Evolutionary conservation across 257 asterid genomes (phyloP).

Genomic region (Coffea eugenioides): DNA sequence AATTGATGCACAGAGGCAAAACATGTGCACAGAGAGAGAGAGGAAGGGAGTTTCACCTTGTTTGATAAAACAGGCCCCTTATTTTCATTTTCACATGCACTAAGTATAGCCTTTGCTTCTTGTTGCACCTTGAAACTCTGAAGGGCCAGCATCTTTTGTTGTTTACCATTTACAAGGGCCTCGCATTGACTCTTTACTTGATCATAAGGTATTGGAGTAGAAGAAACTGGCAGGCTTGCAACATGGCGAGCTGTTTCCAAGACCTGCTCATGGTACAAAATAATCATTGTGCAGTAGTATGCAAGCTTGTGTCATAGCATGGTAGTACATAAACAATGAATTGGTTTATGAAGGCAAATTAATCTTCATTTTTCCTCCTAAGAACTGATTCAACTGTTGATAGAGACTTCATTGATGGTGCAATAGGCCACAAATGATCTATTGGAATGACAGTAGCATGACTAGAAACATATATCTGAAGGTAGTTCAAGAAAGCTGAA

Average conservation of each 20-base stretch:
- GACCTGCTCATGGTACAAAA: conserved; percentile 25
- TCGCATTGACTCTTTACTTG: conserved; percentile 50
- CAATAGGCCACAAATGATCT: background rate
- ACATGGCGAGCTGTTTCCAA: conserved; percentile 50
- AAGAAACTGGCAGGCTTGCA: conserved; percentile 43
- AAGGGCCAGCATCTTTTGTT: conserved; percentile 45
- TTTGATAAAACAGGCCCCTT: conserved; percentile 12
- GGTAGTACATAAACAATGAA: background rate
- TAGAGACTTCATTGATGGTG: too few species aligned
- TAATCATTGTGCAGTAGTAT: background rate
- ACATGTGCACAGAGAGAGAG: background rate
- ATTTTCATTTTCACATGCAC: conserved; percentile 24
- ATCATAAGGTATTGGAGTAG: conserved; percentile 47
- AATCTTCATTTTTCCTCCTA: background rate
- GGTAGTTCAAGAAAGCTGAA: background rate
- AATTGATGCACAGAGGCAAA: background rate
- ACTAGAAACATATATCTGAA: background rate
- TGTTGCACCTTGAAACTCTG: conserved; percentile 46
- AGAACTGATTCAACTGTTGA: background rate
- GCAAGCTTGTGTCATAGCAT: background rate
- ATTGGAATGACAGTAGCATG: background rate
- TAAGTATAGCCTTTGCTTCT: conserved; percentile 29
- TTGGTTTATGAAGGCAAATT: background rate
- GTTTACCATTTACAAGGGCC: conserved; percentile 52
- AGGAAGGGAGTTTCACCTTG: conserved; percentile 26